Evolutionary conservation across 208 protist genomes (phyloP).

Genomic region (Angomonas ambiguus): DNA sequence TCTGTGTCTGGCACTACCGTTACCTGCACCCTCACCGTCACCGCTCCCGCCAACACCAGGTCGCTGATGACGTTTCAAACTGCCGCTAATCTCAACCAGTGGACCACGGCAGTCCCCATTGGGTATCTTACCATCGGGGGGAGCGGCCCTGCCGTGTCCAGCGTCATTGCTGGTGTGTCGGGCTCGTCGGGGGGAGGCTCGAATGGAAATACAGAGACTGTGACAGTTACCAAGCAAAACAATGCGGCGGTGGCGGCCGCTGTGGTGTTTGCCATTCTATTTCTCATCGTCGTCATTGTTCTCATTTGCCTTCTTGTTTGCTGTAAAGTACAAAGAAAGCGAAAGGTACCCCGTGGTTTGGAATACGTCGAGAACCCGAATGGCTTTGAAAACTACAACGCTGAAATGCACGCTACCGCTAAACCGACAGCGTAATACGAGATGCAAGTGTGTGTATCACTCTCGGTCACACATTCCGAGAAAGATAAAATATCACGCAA

Average conservation of each 20-base stretch:
- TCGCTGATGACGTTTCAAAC: neutral
- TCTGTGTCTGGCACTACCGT: neutral
- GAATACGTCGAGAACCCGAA: neutral
- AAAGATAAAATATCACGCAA: slow-evolving; percentile 13
- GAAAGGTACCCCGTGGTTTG: neutral
- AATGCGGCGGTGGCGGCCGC: slow-evolving; percentile 9
- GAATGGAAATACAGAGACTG: too few relatives aligned
- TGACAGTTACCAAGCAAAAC: neutral
- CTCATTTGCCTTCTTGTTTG: slow-evolving; percentile 8
- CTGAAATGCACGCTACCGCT: neutral
- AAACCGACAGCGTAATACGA: neutral
- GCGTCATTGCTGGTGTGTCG: neutral
- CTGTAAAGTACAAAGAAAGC: neutral
- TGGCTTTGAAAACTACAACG: neutral
- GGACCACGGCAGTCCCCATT: neutral
- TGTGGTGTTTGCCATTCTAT: slow-evolving; percentile 17
- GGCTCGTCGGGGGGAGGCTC: too few relatives aligned
- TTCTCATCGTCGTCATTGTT: slow-evolving; percentile 8
- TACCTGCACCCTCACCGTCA: slow-evolving; percentile 8
- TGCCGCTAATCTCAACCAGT: neutral
- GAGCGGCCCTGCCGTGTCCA: neutral
- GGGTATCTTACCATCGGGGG: slow-evolving; percentile 8
- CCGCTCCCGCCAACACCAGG: neutral
- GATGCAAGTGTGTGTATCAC: too few relatives aligned
- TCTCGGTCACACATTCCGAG: too few relatives aligned